A percentile compares a stretch with the other conserved stretches of the same genome.
Conservation (phyloP, 331 rosid genomes). For the Phaseolus coccineus region DNA sequence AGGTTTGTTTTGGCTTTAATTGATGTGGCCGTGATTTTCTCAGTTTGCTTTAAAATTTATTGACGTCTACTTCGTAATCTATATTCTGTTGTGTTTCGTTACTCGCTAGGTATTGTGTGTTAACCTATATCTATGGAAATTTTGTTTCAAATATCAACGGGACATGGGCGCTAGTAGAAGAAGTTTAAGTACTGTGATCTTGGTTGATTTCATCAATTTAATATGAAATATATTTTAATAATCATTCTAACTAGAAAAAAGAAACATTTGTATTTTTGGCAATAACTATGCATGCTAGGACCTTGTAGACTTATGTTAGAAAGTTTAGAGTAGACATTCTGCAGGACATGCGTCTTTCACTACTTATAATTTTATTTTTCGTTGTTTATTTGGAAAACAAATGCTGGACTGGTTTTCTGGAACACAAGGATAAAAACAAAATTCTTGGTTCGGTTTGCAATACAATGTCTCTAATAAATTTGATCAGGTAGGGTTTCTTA, state of each 20-base stretch:
- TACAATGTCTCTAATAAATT: not conserved
- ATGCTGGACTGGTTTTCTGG: slow-evolving; percentile 2
- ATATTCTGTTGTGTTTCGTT: not conserved
- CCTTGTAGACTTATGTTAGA: slow-evolving; percentile 1
- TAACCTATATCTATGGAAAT: not conserved
- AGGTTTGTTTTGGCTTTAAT: not conserved
- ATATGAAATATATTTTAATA: not conserved
- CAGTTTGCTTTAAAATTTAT: not conserved
- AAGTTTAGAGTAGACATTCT: slow-evolving; percentile 20
- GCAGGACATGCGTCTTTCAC: not conserved
- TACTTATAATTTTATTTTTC: not conserved
- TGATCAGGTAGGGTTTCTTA: not conserved
- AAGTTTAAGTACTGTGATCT: not conserved
- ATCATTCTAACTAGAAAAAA: not conserved
- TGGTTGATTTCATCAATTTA: not conserved
- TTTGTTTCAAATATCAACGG: not conserved
- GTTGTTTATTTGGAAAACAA: slow-evolving; percentile 17
- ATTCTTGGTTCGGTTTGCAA: not conserved
- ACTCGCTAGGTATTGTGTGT: not conserved
- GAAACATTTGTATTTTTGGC: not conserved
- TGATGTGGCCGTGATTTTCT: not conserved
- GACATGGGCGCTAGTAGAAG: not conserved
- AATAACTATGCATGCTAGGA: not conserved
- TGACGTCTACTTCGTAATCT: not conserved
- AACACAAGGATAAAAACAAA: not conserved